Evolutionary conservation across 257 asterid species (phyloP).

Genomic region (Anisodus acutangulus): DNA sequence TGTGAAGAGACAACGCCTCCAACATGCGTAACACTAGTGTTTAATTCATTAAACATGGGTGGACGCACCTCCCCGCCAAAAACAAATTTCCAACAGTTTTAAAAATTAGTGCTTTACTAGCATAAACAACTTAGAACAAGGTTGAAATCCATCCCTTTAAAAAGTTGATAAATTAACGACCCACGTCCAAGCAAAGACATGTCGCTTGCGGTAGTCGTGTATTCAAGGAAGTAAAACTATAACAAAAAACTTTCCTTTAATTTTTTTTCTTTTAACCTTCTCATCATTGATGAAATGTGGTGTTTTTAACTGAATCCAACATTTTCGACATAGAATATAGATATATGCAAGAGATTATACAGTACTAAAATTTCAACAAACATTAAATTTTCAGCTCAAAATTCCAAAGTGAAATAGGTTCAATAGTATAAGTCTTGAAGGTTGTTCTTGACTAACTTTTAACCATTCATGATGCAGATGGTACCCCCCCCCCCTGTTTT

Average conservation of each 20-base stretch:
- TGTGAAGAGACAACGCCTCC: too few relatives aligned
- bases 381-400: not conserved
- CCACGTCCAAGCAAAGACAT: not conserved
- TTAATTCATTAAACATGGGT: too few relatives aligned
- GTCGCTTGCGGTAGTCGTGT: not conserved
- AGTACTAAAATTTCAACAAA: not conserved
- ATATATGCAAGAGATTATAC: not conserved
- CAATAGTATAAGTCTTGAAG: rapidly evolving
- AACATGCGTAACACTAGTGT: too few relatives aligned
- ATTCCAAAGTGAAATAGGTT: not conserved
- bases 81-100: too few relatives aligned
- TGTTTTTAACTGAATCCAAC: not conserved
- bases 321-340: not conserved
- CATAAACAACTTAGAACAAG: not conserved
- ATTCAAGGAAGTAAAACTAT: too few relatives aligned
- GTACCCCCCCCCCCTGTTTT: slow-evolving; percentile 36
- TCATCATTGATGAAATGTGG: not conserved
- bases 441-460: not conserved
- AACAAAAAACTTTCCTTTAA: too few relatives aligned
- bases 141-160: not conserved
- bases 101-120: not conserved
- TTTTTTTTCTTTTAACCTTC: not conserved
- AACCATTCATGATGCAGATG: slow-evolving; percentile 50
- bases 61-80: too few relatives aligned
- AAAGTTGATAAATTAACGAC: not conserved